Conservation (phyloP, 495 filamentous ascomycete genomes). For the Niebla homalea region DNA sequence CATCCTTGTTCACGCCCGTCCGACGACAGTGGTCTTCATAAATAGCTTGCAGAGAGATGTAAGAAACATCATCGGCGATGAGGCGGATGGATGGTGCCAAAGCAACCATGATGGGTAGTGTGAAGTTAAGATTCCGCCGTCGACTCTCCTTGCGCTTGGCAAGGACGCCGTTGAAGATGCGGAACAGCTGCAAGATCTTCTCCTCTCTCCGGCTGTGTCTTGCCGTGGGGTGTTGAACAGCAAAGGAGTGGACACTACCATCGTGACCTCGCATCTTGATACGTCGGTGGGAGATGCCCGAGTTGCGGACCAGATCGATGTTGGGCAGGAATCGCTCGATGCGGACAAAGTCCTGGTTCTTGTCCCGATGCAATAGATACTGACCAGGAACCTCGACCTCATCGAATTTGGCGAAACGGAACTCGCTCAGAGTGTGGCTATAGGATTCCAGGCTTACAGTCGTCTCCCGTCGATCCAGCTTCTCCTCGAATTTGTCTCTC, state of each 20-base stretch:
- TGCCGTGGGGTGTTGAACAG: slow-evolving; percentile 87
- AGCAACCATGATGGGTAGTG: slow-evolving; percentile 87
- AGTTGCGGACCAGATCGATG: slow-evolving; percentile 78
- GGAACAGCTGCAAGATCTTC: slow-evolving; percentile 89
- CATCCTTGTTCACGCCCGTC: slow-evolving; percentile 78
- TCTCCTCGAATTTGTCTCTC: slow-evolving; percentile 97
- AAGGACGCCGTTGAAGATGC: slow-evolving; percentile 86
- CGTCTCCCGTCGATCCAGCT: slow-evolving; percentile 73
- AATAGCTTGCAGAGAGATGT: slow-evolving; percentile 84
- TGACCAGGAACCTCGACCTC: slow-evolving; percentile 97
- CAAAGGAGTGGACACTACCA: slow-evolving; percentile 86
- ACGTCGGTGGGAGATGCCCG: slow-evolving; percentile 78
- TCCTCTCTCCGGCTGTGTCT: slow-evolving; percentile 88
- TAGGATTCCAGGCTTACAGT: slow-evolving; percentile 62
- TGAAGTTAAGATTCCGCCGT: slow-evolving; percentile 87
- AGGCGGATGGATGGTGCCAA: slow-evolving; percentile 85
- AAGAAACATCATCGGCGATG: slow-evolving; percentile 87
- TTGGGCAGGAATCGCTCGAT: slow-evolving; percentile 93
- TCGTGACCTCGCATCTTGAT: slow-evolving; percentile 97
- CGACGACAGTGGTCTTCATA: slow-evolving; percentile 92
- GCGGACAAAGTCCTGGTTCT: slow-evolving; percentile 93
- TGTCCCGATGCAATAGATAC: slow-evolving; percentile 91
- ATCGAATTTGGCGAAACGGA: slow-evolving; percentile 93
- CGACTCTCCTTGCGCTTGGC: slow-evolving; percentile 87
- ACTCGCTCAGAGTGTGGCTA: slow-evolving; percentile 85